A percentile compares a stretch with the other conserved stretches of the same genome.
Conservation (phyloP, 1,284 basidiomycete species). For the Leccinum subfulvum region DNA sequence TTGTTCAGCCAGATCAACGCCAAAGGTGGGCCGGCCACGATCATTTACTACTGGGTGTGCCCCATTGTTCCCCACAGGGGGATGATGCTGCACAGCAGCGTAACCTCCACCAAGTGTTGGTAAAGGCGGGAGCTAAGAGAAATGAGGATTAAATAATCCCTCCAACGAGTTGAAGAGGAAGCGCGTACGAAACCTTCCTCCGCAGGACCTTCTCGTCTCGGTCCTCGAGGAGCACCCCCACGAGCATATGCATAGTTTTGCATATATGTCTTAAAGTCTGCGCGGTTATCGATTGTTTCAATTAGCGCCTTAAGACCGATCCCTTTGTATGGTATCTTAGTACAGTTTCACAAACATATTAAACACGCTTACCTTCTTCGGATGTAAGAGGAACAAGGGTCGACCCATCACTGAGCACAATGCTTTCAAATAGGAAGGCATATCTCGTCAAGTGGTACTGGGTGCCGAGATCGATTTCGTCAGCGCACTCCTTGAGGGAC, state of each 20-base stretch:
- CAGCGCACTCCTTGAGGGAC: conserved; percentile 94
- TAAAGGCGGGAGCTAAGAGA: conserved; percentile 58
- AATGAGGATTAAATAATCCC: conserved; percentile 8
- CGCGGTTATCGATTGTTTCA: conserved; percentile 90
- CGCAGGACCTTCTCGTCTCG: conserved; percentile 77
- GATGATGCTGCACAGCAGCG: conserved; percentile 28
- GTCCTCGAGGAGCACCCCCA: conserved; percentile 63
- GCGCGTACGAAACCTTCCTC: conserved; percentile 85
- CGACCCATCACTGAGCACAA: conserved; percentile 84
- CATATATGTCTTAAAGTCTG: conserved; percentile 97
- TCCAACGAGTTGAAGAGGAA: conserved; percentile 14
- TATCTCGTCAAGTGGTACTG: conserved; percentile 97
- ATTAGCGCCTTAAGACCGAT: conserved; percentile 84
- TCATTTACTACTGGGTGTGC: conserved; percentile 47
- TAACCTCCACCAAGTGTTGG: conserved; percentile 42
- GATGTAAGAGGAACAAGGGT: conserved; percentile 75
- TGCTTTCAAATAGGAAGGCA: conserved; percentile 91
- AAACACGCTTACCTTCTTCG: conserved; percentile 48
- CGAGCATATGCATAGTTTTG: conserved; percentile 92
- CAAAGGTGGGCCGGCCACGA: conserved; percentile 79
- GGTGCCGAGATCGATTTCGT: conserved; percentile 94
- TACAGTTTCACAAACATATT: conserved; percentile 5
- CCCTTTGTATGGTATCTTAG: conserved; percentile 36
- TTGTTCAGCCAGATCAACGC: conserved; percentile 89
- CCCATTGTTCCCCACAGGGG: conserved; percentile 28